phyloP scores from a whole-genome alignment of 2,329 filamentous ascomycete genomes.

The Phyllosticta citrichinensis region DNA sequence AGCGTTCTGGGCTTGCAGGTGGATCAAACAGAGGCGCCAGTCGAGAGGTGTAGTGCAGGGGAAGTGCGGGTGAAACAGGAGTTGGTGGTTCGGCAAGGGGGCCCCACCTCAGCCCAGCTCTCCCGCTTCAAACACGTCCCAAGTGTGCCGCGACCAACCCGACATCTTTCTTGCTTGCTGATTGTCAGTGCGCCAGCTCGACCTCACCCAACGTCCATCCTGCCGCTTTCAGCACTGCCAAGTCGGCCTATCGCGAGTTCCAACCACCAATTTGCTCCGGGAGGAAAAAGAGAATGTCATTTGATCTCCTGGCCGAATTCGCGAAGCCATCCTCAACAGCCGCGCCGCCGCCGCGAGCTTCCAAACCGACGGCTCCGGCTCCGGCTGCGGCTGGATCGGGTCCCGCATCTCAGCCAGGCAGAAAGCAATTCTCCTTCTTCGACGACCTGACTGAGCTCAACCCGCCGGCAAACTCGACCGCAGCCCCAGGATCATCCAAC shows the following conservation, averaged over 20 bases:
- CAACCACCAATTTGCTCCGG: not conserved
- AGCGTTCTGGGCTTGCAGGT: not conserved
- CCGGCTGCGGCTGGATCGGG: not conserved
- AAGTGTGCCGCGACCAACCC: not conserved
- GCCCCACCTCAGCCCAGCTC: not conserved
- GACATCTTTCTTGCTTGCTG: not conserved
- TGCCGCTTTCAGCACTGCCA: not conserved
- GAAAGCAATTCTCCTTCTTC: slow-evolving; percentile 24
- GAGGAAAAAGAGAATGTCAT: slow-evolving; percentile 9
- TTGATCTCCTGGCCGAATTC: slow-evolving; percentile 13
- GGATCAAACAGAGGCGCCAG: not conserved
- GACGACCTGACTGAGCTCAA: slow-evolving; percentile 17
- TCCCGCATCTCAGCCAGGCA: slow-evolving; percentile 12
- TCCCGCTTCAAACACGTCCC: not conserved
- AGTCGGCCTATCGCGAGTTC: not conserved
- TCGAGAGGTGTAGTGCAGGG: slow-evolving; percentile 47
- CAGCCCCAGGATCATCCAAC: not conserved
- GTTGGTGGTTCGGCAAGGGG: slow-evolving; percentile 25
- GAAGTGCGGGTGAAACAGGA: slow-evolving; percentile 57
- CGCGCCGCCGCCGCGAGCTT: not conserved
- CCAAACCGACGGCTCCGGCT: not conserved
- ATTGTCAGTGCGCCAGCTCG: not conserved
- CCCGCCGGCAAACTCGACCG: not conserved
- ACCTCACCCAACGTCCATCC: not conserved
- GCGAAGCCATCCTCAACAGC: not conserved